Conservation (phyloP, 495 filamentous ascomycete species). For the Xylaria longipes region DNA sequence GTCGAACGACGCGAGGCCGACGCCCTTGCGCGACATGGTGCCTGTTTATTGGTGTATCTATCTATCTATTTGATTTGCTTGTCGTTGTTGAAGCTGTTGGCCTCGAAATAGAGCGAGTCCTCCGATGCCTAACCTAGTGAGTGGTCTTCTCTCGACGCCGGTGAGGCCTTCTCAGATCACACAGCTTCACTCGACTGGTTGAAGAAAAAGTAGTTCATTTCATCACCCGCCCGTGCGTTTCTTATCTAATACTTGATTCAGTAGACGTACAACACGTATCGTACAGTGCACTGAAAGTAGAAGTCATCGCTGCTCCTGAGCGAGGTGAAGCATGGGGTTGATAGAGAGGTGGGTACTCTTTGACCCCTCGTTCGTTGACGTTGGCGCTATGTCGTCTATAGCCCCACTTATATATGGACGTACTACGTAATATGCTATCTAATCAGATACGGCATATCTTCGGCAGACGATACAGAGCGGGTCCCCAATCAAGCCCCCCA, state of each 20-base stretch:
- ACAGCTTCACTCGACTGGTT: neutral
- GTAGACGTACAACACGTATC: neutral
- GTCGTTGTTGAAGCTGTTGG: neutral
- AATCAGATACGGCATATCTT: conserved; percentile 26
- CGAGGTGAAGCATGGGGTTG: neutral
- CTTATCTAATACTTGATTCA: neutral
- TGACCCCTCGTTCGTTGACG: too few relatives aligned
- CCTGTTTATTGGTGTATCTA: neutral
- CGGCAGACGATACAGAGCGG: conserved; percentile 16
- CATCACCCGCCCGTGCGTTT: neutral
- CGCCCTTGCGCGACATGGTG: conserved; percentile 69
- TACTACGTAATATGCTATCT: too few relatives aligned
- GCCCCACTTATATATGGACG: neutral
- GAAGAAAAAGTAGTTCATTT: neutral
- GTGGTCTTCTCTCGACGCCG: neutral
- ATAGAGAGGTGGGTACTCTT: neutral
- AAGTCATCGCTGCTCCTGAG: neutral
- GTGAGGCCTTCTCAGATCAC: neutral
- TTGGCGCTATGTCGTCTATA: neutral
- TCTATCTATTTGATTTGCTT: neutral
- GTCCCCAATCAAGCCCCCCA: neutral
- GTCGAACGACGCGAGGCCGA: conserved; percentile 91
- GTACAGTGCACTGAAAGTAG: neutral
- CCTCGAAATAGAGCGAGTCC: neutral
- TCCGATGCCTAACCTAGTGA: neutral